Evolutionary conservation across 371 early-diverging fungal species (phyloP).

Genomic region (Mucor sp.): DNA sequence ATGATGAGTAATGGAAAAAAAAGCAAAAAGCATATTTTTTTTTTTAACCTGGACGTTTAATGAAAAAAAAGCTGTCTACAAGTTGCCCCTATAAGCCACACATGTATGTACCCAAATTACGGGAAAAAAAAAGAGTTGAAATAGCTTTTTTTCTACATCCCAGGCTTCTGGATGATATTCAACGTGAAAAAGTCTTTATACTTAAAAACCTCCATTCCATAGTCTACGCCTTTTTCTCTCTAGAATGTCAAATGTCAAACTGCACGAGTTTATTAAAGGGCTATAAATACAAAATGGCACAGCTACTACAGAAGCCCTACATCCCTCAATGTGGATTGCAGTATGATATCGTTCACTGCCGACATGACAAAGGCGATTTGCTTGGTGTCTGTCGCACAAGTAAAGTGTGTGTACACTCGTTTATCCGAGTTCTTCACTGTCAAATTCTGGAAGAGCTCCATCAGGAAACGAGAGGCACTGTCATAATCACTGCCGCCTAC

Average conservation of each 20-base stretch:
- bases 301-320: conserved; percentile 53
- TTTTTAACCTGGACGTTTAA: neutral
- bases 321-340: conserved; percentile 55
- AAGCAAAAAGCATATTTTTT: neutral
- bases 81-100: conserved; percentile 1
- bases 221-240: too few relatives aligned
- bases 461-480: conserved; percentile 32
- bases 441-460: conserved; percentile 24
- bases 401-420: conserved; percentile 42
- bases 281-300: neutral
- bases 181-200: too few relatives aligned
- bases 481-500: conserved; percentile 64
- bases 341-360: conserved; percentile 70
- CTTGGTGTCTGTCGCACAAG: conserved; percentile 64
- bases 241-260: neutral
- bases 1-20: neutral
- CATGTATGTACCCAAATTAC: too few relatives aligned
- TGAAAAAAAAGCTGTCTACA: conserved; percentile 2
- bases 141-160: neutral
- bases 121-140: too few relatives aligned
- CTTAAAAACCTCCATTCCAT: too few relatives aligned
- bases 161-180: too few relatives aligned
- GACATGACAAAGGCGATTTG: conserved; percentile 69
- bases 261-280: neutral
- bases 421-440: conserved; percentile 18